Evolutionary conservation across 2,329 filamentous ascomycete genomes (phyloP), one percentile per base, ranked within the genome.

Genomic region (Sphaerulina populicola): DNA sequence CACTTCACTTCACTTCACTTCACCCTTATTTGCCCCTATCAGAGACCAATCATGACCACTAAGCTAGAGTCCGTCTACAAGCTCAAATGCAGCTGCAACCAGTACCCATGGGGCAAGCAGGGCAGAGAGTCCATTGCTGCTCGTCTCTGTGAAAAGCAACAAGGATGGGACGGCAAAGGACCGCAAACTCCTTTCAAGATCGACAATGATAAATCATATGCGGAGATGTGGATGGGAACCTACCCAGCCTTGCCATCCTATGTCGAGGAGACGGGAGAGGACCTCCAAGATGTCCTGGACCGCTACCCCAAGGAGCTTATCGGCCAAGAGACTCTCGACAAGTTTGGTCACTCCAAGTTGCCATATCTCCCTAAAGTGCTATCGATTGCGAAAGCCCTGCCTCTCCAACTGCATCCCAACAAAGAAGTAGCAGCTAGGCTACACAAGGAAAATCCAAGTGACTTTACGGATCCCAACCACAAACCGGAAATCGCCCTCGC

Each of bases 401-500:
- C 84, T 0, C 72, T 90, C 2, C 85, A 89, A 63, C 76, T 88
- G 11, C 85, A 89, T 57, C 85, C 85, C 30, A 79, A 88, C 69
- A 86, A 84, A 62, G 71, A 77, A 0, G 75, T 88, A 1, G 78
- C 85, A 0, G 69, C 74, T 7, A 74, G 81, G 60, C 74, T 88
- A 2, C 83, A 88, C 68, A 64, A 75, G 48, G 66, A 79, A 57
- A 74, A 87, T 48, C 83, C 85, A 0, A 68, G 79, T 2, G 77
- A 80, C 51, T 89, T 85, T 65, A 79, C 78, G 1, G 85, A 90
- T 57, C 71, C 77, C 2, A 89, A 89, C 65, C 85, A 89, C 72
- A 89, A 89, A 68, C 85, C 86, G 1, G 85, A 90, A 64, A 89
- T 90, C 47, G 85, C 85, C 0, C 72, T 90, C 1, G 85, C 85